Conservation (phyloP, 257 asterid genomes). For the Scutellaria barbata region DNA sequence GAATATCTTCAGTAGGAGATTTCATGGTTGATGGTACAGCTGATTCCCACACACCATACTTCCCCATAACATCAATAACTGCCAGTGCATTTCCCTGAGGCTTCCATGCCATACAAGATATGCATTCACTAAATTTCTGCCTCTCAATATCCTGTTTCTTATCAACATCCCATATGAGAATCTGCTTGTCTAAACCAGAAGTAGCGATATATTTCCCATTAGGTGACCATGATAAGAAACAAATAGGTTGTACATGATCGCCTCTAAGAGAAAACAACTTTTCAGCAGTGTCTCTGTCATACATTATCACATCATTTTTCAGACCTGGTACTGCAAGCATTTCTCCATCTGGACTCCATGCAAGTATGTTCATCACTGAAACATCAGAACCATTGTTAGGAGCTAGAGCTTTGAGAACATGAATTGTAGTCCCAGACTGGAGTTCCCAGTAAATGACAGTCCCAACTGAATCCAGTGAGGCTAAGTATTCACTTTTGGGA, state of each 20-base stretch:
- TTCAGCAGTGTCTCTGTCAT: slow-evolving; percentile 98
- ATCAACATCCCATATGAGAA: slow-evolving; percentile 91
- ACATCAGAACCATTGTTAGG: slow-evolving; percentile 67
- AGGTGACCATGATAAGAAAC: slow-evolving; percentile 97
- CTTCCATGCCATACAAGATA: slow-evolving; percentile 91
- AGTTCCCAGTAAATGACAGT: slow-evolving; percentile 93
- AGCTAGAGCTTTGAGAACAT: slow-evolving; percentile 79
- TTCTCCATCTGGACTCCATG: slow-evolving; percentile 98
- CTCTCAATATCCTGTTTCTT: slow-evolving; percentile 90
- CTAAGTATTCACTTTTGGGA: slow-evolving; percentile 87
- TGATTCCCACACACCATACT: slow-evolving; percentile 91
- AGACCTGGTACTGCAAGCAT: slow-evolving; percentile 91
- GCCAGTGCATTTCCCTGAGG: slow-evolving; percentile 94
- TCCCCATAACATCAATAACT: slow-evolving; percentile 81
- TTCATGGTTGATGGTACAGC: slow-evolving; percentile 88
- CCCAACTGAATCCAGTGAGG: slow-evolving; percentile 89
- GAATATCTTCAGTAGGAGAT: slow-evolving; percentile 94
- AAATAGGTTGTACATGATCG: slow-evolving; percentile 80
- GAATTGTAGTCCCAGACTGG: slow-evolving; percentile 76
- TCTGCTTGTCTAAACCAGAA: slow-evolving; percentile 82
- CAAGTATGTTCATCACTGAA: slow-evolving; percentile 63
- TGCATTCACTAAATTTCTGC: slow-evolving; percentile 77
- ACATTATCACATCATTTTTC: slow-evolving; percentile 91
- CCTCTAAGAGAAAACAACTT: slow-evolving; percentile 80
- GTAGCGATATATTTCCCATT: slow-evolving; percentile 98